Percentiles rank a stretch among this genome's conserved stretches.
These are phyloP conservation scores for Trichophyton simii DNA, from an alignment of 2,329 filamentous ascomycete species.

Conservation along the genomic window DNA sequence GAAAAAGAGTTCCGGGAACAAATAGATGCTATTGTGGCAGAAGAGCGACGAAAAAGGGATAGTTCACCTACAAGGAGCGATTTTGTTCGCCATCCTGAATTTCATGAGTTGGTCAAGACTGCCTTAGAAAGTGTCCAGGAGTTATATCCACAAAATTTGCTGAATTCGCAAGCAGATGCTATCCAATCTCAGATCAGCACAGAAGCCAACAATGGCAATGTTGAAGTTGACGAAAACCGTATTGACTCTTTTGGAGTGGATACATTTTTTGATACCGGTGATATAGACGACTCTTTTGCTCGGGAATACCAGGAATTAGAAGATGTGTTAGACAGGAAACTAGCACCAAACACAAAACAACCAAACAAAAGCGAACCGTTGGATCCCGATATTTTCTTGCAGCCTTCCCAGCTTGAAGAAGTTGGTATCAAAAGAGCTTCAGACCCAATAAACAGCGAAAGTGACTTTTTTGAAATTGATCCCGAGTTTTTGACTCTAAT, in stretches of 20 bases:
- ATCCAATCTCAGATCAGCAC: not conserved
- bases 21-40: conserved; percentile 48
- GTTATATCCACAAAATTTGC: conserved; percentile 59
- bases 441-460: conserved; percentile 15
- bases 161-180: conserved; percentile 38
- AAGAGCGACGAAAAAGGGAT: conserved; percentile 46
- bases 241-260: conserved; percentile 39
- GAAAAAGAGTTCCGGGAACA: conserved; percentile 68
- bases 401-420: conserved; percentile 16
- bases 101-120: conserved; percentile 56
- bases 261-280: conserved; percentile 25
- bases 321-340: no score
- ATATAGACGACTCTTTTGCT: conserved; percentile 4
- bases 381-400: not conserved
- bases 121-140: conserved; percentile 75
- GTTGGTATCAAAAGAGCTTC: conserved; percentile 20
- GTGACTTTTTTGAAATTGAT: conserved; percentile 26
- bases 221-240: conserved; percentile 53
- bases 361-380: not conserved
- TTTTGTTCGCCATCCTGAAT: conserved; percentile 46
- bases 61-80: conserved; percentile 42
- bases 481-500: conserved; percentile 20
- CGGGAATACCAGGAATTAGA: not conserved
- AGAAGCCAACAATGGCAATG: conserved; percentile 4
- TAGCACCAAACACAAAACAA: not conserved